Evolutionary conservation across 495 filamentous ascomycete genomes (phyloP).

Genomic region (Neurospora sp.): DNA sequence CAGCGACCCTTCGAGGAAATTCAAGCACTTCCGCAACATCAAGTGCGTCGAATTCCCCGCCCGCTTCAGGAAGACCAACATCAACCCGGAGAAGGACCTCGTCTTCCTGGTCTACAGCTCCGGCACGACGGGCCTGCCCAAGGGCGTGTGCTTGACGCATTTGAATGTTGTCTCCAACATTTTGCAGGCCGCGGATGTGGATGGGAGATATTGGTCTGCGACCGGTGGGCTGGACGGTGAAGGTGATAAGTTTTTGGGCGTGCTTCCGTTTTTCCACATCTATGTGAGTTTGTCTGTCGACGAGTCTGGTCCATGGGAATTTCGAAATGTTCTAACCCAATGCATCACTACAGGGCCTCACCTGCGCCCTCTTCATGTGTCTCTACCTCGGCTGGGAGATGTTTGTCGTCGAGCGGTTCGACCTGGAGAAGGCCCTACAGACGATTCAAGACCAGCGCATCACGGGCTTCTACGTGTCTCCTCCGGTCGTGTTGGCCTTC

Average conservation of each 20-base stretch:
- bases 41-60: constrained; percentile 44
- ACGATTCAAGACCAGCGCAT: constrained; percentile 64
- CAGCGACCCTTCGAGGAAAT: constrained; percentile 44
- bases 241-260: constrained; percentile 64
- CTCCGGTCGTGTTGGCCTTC: constrained; percentile 73
- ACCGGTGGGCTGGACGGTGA: constrained; percentile 49
- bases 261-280: constrained; percentile 90
- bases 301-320: neutral
- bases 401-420: constrained; percentile 76
- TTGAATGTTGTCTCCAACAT: constrained; percentile 69
- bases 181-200: constrained; percentile 40
- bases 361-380: constrained; percentile 24
- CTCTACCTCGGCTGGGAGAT: constrained; percentile 59
- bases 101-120: constrained; percentile 72
- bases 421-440: constrained; percentile 65
- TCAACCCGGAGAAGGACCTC: constrained; percentile 47
- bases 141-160: constrained; percentile 88
- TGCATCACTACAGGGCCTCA: constrained; percentile 18
- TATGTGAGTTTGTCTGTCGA: constrained; percentile 45
- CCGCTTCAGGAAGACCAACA: constrained; percentile 12
- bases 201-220: constrained; percentile 49
- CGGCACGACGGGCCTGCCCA: constrained; percentile 87
- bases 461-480: constrained; percentile 74
- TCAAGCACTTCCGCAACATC: constrained; percentile 72
- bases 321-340: neutral